Percentiles rank a stretch among this genome's conserved stretches.
Conservation (phyloP, 768 basidiomycete species). For the Gelatoporia subvermispora region DNA sequence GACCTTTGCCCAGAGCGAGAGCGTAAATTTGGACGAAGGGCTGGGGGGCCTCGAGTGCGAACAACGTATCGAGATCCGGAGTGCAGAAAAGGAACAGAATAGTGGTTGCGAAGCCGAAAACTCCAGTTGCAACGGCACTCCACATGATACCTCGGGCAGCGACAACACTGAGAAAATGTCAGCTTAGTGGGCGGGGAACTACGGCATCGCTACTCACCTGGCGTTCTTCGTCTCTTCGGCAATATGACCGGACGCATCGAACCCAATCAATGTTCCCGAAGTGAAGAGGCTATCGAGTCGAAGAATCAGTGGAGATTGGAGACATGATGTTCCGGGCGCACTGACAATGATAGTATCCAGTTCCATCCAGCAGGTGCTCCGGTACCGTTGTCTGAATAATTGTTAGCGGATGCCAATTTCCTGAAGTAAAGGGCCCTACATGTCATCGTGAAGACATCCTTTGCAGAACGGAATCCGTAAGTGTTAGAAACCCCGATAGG, state of each 20-base stretch:
- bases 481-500: constrained; percentile 87
- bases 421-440: constrained; percentile 39
- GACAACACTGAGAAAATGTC: constrained; percentile 45
- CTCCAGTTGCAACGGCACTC: constrained; percentile 72
- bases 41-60: constrained; percentile 77
- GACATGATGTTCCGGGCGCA: constrained; percentile 4
- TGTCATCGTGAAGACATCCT: constrained; percentile 78
- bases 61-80: constrained; percentile 71
- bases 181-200: not conserved
- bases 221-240: constrained; percentile 30
- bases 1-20: constrained; percentile 73
- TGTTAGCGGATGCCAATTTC: not conserved
- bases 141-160: constrained; percentile 81
- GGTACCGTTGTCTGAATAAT: constrained; percentile 75
- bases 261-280: constrained; percentile 84
- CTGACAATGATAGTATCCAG: constrained; percentile 83
- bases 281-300: constrained; percentile 62
- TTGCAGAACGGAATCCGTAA: constrained; percentile 82
- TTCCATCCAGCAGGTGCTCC: constrained; percentile 87
- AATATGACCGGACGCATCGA: constrained; percentile 47
- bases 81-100: constrained; percentile 84
- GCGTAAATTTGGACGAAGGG: constrained; percentile 90
- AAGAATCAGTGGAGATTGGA: not conserved
- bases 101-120: constrained; percentile 72
- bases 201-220: constrained; percentile 12